Evolutionary conservation across 139 green algal genomes (phyloP).

Genomic region (Coccomyxa sp.): DNA sequence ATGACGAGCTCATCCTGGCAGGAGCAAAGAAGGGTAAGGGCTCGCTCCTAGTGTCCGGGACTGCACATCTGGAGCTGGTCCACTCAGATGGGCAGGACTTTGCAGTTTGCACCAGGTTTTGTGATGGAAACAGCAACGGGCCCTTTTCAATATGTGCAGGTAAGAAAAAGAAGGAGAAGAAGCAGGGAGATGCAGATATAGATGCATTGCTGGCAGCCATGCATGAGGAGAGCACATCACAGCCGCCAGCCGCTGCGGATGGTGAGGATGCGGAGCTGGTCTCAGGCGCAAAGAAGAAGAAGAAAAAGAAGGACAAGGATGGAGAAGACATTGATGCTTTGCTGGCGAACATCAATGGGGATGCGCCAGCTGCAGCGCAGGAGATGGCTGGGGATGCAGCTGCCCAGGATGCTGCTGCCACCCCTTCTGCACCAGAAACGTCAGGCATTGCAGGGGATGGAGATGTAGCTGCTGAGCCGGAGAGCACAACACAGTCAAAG

Average conservation of each 20-base stretch:
- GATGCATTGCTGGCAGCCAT: background rate
- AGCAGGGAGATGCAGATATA: conserved; percentile 4
- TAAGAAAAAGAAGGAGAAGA: conserved; percentile 44
- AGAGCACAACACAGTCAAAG: no score
- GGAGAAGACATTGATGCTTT: conserved; percentile 26
- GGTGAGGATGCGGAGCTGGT: background rate
- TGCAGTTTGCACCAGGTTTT: background rate
- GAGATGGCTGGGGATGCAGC: background rate
- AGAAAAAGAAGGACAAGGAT: conserved; percentile 12
- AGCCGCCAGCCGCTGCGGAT: background rate
- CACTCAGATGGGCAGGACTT: background rate
- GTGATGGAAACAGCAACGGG: background rate
- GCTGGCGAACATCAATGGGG: conserved; percentile 13
- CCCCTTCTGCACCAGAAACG: conserved; percentile 35
- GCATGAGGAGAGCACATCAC: background rate
- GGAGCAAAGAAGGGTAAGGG: background rate
- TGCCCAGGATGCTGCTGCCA: conserved; percentile 30
- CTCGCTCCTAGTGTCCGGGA: background rate
- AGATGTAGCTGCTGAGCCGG: no score
- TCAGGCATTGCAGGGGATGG: background rate
- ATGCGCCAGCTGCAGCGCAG: background rate
- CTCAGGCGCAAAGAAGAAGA: conserved; percentile 22
- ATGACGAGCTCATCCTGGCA: background rate
- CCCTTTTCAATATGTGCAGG: conserved; percentile 1
- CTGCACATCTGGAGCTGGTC: background rate